A percentile compares a stretch with the other conserved stretches of the same genome.
These are phyloP conservation scores for Psilocybe subaeruginosa DNA, from an alignment of 768 basidiomycete genomes.

Conservation along the genomic window DNA sequence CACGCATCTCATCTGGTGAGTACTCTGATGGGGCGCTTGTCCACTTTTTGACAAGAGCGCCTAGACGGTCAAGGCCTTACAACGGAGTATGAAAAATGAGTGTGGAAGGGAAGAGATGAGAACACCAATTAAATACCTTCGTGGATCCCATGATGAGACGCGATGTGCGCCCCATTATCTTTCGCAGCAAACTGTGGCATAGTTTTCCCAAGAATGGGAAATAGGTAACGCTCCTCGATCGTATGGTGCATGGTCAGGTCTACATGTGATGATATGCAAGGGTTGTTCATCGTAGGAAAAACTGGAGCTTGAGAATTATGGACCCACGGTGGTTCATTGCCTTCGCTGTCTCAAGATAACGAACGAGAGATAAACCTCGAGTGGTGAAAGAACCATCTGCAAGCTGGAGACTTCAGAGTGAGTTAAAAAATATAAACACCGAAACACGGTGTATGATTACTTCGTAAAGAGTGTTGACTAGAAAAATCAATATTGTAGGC, in stretches of 20 bases:
- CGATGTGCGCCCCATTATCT: slow-evolving; percentile 45
- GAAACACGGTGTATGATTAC: slow-evolving; percentile 24
- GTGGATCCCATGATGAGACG: slow-evolving; percentile 57
- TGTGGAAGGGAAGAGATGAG: no score
- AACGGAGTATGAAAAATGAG: slow-evolving; percentile 1
- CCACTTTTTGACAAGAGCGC: slow-evolving; percentile 43
- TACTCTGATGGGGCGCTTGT: slow-evolving; percentile 45
- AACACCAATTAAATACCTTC: slow-evolving; percentile 34
- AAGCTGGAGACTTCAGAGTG: slow-evolving; percentile 32
- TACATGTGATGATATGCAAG: slow-evolving; percentile 20
- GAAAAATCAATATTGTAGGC: background rate
- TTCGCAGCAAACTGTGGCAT: slow-evolving; percentile 50
- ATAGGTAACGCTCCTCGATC: slow-evolving; percentile 55
- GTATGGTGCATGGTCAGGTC: slow-evolving; percentile 60
- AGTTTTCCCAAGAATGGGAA: slow-evolving; percentile 50
- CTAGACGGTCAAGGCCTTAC: slow-evolving; percentile 48
- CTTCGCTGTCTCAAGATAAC: slow-evolving; percentile 43
- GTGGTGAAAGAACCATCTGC: slow-evolving; percentile 54
- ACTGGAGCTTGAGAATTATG: background rate
- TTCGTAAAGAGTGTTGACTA: slow-evolving; percentile 50
- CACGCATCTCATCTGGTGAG: slow-evolving; percentile 51
- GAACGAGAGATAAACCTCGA: slow-evolving; percentile 43
- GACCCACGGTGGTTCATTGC: slow-evolving; percentile 43
- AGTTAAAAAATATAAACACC: background rate
- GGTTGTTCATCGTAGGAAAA: background rate